Evolutionary conservation across 163 green algal species (phyloP).

Genomic region (Prototheca wickerhamii): DNA sequence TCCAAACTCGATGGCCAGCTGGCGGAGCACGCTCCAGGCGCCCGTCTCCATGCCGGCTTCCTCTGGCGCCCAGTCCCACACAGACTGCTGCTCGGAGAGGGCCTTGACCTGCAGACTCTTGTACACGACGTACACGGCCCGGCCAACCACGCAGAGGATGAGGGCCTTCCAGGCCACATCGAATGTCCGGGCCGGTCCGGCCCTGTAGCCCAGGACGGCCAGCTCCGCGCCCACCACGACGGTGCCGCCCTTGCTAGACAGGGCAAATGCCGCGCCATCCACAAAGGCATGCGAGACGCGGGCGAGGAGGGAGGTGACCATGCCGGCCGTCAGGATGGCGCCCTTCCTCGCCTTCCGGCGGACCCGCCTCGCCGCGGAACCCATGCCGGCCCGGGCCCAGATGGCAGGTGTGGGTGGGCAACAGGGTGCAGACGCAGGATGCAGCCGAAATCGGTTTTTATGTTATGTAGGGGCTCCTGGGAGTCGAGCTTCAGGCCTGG

Average conservation of each 20-base stretch:
- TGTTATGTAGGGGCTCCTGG: too few species aligned
- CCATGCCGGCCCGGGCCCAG: too few species aligned
- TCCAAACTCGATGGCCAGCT: conserved; percentile 10
- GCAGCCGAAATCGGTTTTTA: too few species aligned
- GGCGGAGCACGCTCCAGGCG: conserved; percentile 21
- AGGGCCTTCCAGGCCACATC: conserved; percentile 3
- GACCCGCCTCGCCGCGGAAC: too few species aligned
- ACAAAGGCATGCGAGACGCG: conserved; percentile 5
- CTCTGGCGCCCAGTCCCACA: conserved; percentile 26
- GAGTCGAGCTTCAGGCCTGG: too few species aligned
- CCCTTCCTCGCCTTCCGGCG: not conserved
- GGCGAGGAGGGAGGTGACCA: not conserved
- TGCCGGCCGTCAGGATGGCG: not conserved
- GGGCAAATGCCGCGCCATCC: conserved; percentile 18
- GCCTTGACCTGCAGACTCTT: not conserved
- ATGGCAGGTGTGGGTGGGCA: too few species aligned
- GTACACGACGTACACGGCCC: not conserved
- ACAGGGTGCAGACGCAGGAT: too few species aligned
- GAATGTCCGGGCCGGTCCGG: not conserved
- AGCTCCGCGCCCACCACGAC: conserved; percentile 12
- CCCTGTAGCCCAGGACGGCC: not conserved
- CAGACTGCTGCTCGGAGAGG: not conserved
- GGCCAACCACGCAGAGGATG: conserved; percentile 1
- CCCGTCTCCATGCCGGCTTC: not conserved
- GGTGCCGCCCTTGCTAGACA: not conserved